Percentiles rank a stretch among this genome's conserved stretches.
Conservation (phyloP, 805 yeast species). For the Monosporozyma aerobia region DNA sequence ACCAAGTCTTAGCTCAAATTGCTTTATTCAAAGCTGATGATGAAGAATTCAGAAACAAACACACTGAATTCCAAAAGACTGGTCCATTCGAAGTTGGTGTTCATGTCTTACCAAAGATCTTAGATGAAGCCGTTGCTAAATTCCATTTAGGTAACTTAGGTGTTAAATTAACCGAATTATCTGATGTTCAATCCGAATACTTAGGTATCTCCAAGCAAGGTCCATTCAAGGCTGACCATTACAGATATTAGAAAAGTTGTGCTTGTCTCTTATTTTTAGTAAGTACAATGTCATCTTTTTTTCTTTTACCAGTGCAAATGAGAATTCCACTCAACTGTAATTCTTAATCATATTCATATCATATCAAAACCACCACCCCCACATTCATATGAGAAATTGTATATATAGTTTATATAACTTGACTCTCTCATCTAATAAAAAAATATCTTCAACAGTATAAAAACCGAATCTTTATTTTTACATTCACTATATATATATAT, state of each 20-base stretch:
- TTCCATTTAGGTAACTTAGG: constrained; percentile 93
- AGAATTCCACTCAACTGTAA: neutral
- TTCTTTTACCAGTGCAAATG: neutral
- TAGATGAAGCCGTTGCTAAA: constrained; percentile 97
- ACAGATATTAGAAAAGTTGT: constrained; percentile 65
- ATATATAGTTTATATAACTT: neutral
- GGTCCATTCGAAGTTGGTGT: constrained; percentile 90
- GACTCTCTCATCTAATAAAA: neutral
- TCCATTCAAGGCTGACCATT: constrained; percentile 96
- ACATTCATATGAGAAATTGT: neutral
- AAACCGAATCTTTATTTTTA: neutral
- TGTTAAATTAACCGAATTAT: constrained; percentile 71
- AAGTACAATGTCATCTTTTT: neutral
- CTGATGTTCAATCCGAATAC: constrained; percentile 83
- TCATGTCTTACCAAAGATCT: constrained; percentile 92
- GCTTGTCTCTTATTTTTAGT: constrained; percentile 7
- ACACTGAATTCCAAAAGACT: constrained; percentile 84
- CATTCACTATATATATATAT: neutral
- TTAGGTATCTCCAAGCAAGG: constrained; percentile 86
- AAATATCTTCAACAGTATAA: constrained; percentile 11
- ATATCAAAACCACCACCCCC: neutral
- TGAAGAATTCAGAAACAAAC: constrained; percentile 65
- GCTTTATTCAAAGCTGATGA: constrained; percentile 89
- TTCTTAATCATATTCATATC: neutral
- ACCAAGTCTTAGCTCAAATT: constrained; percentile 98